Evolutionary conservation across 2,329 filamentous ascomycete genomes (phyloP).

Genomic region (Aspergillus sclerotialis): DNA sequence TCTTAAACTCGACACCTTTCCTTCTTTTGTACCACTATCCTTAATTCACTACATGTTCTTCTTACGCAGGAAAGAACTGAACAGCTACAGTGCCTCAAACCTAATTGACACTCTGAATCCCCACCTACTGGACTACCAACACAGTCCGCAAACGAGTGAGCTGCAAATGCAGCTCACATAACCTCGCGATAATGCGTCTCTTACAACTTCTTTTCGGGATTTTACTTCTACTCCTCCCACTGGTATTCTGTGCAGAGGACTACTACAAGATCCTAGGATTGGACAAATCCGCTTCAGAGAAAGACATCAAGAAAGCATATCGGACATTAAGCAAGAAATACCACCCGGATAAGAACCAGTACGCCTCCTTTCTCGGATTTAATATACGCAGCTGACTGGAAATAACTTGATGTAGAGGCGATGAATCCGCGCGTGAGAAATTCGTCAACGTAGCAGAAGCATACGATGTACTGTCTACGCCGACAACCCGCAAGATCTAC

Average conservation of each 20-base stretch:
- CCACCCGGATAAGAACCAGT: conserved; percentile 98
- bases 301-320: conserved; percentile 91
- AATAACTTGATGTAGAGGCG: conserved; percentile 50
- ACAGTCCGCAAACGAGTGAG: conserved; percentile 6
- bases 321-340: conserved; percentile 87
- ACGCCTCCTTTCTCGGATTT: conserved; percentile 31
- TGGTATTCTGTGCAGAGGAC: conserved; percentile 37
- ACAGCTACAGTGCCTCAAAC: no score
- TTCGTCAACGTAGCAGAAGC: conserved; percentile 93
- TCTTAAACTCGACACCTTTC: no score
- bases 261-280: conserved; percentile 69
- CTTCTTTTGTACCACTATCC: background rate
- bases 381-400: background rate
- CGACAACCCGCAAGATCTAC: conserved; percentile 79
- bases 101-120: no score
- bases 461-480: conserved; percentile 81
- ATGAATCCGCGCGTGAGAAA: conserved; percentile 74
- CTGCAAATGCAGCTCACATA: conserved; percentile 10
- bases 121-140: background rate
- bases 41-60: no score
- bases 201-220: conserved; percentile 25
- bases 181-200: conserved; percentile 24
- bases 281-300: conserved; percentile 69
- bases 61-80: no score
- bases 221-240: conserved; percentile 30